Base-by-base conservation (phyloP, 768 basidiomycete genomes). In the Trametes maxima region DNA sequence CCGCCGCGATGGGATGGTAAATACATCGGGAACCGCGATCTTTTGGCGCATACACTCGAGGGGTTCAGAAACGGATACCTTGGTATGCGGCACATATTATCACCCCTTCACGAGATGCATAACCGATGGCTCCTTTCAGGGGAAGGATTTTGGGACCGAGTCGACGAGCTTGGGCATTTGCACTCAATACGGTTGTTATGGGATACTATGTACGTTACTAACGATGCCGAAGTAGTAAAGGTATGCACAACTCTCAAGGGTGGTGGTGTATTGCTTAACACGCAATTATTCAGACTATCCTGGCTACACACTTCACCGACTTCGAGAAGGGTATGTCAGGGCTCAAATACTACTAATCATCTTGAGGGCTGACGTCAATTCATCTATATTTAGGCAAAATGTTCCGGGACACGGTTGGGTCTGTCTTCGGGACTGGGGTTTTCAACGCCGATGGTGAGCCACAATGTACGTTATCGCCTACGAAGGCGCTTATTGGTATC, bases 381-480 rank as follows among this genome's bases (percentile, higher is more conserved):
- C 25, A 8, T 22, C 5, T 55, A 80, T 36, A 8, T 22, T 5
- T 55, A 80, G 78, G 78, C 0, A 66, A 63, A 16, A 66, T 63
- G 17, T 77, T 80, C 57, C 67, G 67, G 42, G 60, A 67, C 44
- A 68, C 70, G 17, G 70, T 75, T 14, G 45, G 69, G 22, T 64
- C 68, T 13, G 70, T 83, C 12, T 67, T 84, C 14, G 84, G 84
- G 17, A 78, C 74, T 0, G 85, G 85, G 6, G 78, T 86, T 5
- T 85, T 86, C 70, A 85, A 83, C 62, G 77, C 81, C 1, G 81
- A 83, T 66, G 81, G 82, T 78, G 54, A 54, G 72, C 37, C 24
- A 2, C 33, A 5, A 19, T 2, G n/a, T n/a, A n/a, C 5, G 19
- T 35, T 6, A 12, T 8, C 13, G 19, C 17, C 1, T 46, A 3